Base-by-base conservation (phyloP, 768 basidiomycete genomes). In the Ramaria sp. region DNA sequence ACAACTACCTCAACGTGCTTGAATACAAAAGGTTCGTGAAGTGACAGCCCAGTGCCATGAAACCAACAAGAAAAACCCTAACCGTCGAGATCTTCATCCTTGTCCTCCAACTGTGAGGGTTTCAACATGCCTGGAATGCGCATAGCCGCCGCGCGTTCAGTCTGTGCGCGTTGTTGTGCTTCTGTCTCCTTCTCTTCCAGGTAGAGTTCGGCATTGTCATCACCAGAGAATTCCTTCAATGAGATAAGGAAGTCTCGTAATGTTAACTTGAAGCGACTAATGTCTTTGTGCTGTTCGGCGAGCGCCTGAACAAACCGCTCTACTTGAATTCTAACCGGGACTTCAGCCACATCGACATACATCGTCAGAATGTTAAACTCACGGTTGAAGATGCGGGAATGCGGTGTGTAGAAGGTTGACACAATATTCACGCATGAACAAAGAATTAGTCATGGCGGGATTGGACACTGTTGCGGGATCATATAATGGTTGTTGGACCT, bases 131-230 rank as follows among this genome's bases (percentile, higher is more conserved):
- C 74, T 25, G 73, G 73, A 3, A 76, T 70, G n/a, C 70, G 62
- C 48, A 67, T 67, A 4, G 72, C 71, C 49, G 69, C 66, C 61
- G 73, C 69, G 25, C 69, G 63, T 60, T 75, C 73, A 52, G 68
- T 69, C 55, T 67, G 65, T 3, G 63, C 64, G 63, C 69, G 67
- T 50, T 58, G 57, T 55, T 67, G 67, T 18, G 62, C 58, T 58
- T 72, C 74, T 39, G 66, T 69, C 60, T 75, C 73, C 61, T 73
- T 72, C 60, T 77, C 75, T 24, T 75, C 73, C n/a, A 69, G 62
- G 60, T 65, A 74, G 47, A 74, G 60, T 43, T 74, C 74, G 9
- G 71, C 65, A 42, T 72, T 70, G 52, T 73, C 72, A 18, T 55
- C 53, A 10, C 65, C 71, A 16, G 73, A 69, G 63, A 72, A 74